These are phyloP conservation scores for Fusarium sp. DNA, from an alignment of 2,329 filamentous ascomycete species.

Conservation along the genomic window DNA sequence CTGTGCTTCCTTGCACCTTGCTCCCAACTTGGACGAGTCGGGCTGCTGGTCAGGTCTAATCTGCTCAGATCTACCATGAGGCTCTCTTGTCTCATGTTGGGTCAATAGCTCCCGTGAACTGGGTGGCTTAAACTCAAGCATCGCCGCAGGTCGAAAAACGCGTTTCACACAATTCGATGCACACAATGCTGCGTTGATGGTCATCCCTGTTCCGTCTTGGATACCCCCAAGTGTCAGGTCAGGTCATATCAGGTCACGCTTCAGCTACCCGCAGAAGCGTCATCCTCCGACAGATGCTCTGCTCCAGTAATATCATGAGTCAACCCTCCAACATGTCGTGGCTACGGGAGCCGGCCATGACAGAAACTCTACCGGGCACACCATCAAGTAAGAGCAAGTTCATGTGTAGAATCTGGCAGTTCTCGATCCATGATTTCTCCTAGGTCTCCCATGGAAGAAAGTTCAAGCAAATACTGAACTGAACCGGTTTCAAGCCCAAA, in stretches of 20 bases:
- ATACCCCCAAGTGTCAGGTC: conserved; percentile 43
- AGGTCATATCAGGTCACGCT: conserved; percentile 49
- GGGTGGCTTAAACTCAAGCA: conserved; percentile 1
- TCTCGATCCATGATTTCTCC: conserved; percentile 4
- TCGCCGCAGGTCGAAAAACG: conserved; percentile 6
- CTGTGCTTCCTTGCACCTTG: conserved; percentile 9
- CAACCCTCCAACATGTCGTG: conserved; percentile 41
- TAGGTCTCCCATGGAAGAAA: background rate
- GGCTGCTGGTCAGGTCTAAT: conserved; percentile 1
- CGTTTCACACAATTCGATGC: conserved; percentile 23
- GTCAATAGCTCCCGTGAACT: conserved; percentile 9
- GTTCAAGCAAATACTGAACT: conserved; percentile 17
- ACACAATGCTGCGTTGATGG: conserved; percentile 3
- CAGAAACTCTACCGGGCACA: conserved; percentile 21
- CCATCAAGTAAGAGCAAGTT: conserved; percentile 15
- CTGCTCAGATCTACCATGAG: conserved; percentile 16
- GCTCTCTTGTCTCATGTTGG: conserved; percentile 28
- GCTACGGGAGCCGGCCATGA: conserved; percentile 23
- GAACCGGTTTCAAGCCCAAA: conserved; percentile 22
- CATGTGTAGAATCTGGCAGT: conserved; percentile 22
- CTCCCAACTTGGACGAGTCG: conserved; percentile 3
- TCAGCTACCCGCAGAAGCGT: conserved; percentile 30
- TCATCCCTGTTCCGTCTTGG: conserved; percentile 8
- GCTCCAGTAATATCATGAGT: conserved; percentile 36
- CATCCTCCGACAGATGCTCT: conserved; percentile 34